These are phyloP conservation scores for Pouteria glomerata DNA, from an alignment of 148 eudicot genomes.

Conservation along the genomic window DNA sequence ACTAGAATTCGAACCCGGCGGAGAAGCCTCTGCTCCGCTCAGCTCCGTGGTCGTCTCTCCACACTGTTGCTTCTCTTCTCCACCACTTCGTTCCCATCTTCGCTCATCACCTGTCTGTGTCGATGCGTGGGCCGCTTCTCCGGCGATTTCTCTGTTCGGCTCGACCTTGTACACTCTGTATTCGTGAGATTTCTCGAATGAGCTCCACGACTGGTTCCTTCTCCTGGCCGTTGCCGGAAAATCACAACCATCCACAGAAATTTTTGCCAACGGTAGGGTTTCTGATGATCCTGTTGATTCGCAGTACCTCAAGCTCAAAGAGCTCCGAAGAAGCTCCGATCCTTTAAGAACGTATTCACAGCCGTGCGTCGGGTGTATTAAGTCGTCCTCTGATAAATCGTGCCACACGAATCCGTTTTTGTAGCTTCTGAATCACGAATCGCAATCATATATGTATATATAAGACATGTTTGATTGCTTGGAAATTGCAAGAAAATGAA, in stretches of 20 bases:
- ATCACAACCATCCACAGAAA: constrained; percentile 10
- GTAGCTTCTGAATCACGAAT: constrained; percentile 58
- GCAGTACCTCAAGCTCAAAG: not conserved
- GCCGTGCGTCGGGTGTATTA: constrained; percentile 76
- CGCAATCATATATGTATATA: not conserved
- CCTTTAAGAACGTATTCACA: constrained; percentile 89
- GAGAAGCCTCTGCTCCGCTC: constrained; percentile 18
- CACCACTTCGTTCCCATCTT: constrained; percentile 31
- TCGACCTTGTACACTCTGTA: constrained; percentile 66
- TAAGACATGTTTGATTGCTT: too few relatives aligned
- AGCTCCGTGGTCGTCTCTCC: constrained; percentile 10
- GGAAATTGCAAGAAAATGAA: not conserved
- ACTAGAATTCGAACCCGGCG: constrained; percentile 16
- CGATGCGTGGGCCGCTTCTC: constrained; percentile 48
- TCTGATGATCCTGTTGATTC: constrained; percentile 37
- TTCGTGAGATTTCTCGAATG: constrained; percentile 54
- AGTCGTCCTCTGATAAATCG: constrained; percentile 69
- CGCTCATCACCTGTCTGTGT: constrained; percentile 81
- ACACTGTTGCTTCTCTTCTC: not conserved
- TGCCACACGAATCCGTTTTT: constrained; percentile 92
- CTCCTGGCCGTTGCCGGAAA: constrained; percentile 31
- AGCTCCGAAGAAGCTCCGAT: constrained; percentile 53
- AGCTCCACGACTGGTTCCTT: constrained; percentile 75
- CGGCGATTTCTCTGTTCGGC: constrained; percentile 42
- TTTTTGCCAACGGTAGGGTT: constrained; percentile 16